Evolutionary conservation across 371 early-diverging fungal genomes (phyloP).

Genomic region (Dichotomocladium elegans): DNA sequence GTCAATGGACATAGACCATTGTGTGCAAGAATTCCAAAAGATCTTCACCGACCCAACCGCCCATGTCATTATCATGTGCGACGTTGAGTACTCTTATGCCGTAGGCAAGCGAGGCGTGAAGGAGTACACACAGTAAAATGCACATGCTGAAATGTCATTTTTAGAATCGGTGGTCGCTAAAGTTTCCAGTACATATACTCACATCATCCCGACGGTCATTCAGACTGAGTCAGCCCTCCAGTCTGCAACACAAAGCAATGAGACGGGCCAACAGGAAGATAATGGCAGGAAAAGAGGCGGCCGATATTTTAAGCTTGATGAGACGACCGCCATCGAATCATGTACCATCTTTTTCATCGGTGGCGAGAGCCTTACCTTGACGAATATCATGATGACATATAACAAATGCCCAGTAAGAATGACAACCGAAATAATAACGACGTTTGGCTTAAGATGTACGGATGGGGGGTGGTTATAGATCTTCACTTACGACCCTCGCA

Average conservation of each 20-base stretch:
- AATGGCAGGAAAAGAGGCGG: slow-evolving; percentile 38
- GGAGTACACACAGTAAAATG: background rate
- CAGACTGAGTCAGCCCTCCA: slow-evolving; percentile 50
- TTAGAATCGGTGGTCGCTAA: slow-evolving; percentile 15
- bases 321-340: slow-evolving; percentile 43
- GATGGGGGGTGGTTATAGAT: slow-evolving; percentile 23
- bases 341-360: slow-evolving; percentile 83
- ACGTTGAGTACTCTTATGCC: slow-evolving; percentile 70
- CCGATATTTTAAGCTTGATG: slow-evolving; percentile 50
- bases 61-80: slow-evolving; percentile 70
- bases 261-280: slow-evolving; percentile 2
- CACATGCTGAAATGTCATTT: background rate
- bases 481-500: slow-evolving; percentile 65
- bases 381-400: slow-evolving; percentile 84
- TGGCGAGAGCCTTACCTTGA: slow-evolving; percentile 74
- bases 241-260: slow-evolving; percentile 8
- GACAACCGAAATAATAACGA: too few species aligned
- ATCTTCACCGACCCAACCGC: slow-evolving; percentile 32
- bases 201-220: slow-evolving; percentile 46
- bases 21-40: slow-evolving; percentile 37
- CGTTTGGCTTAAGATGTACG: too few species aligned
- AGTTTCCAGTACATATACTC: slow-evolving; percentile 22
- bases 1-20: slow-evolving; percentile 59
- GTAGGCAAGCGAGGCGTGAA: slow-evolving; percentile 32
- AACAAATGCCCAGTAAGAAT: slow-evolving; percentile 51